Evolutionary conservation across 352 stramenopile species (phyloP).

Genomic region (Globisporangium radiosum): DNA sequence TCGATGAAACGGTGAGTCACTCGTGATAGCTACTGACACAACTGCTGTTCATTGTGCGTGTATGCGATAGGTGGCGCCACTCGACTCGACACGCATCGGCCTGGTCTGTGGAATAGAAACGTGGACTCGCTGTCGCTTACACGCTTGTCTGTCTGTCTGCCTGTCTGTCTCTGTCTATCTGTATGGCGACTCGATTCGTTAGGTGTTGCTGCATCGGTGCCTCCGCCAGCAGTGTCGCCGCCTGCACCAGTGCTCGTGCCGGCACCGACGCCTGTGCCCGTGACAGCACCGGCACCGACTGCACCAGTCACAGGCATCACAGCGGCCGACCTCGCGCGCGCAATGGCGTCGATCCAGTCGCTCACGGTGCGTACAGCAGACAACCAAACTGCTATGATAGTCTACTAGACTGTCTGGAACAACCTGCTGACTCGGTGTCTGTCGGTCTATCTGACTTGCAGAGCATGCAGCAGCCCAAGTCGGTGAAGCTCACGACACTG

Average conservation of each 20-base stretch:
- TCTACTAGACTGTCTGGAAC: no score
- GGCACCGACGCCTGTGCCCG: slow-evolving; percentile 6
- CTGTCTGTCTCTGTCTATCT: no score
- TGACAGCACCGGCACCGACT: slow-evolving; percentile 4
- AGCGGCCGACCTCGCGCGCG: slow-evolving; percentile 77
- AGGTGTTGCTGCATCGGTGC: background rate
- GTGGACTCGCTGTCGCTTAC: no score
- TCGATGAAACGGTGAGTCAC: no score
- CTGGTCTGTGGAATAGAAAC: no score
- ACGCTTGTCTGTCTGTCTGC: no score
- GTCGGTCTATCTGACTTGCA: background rate
- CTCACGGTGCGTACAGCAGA: slow-evolving; percentile 27
- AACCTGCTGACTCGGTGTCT: background rate
- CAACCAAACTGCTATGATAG: background rate
- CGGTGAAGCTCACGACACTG: slow-evolving; percentile 55
- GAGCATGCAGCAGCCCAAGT: slow-evolving; percentile 41
- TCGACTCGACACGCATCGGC: no score
- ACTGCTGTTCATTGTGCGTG: no score
- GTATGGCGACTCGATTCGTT: background rate
- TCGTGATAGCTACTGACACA: no score
- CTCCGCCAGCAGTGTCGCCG: background rate
- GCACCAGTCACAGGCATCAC: slow-evolving; percentile 35
- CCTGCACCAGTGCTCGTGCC: slow-evolving; percentile 12
- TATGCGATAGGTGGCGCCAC: no score
- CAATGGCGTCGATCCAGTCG: slow-evolving; percentile 77